Evolutionary conservation across 768 basidiomycete species (phyloP).

Genomic region (Tulasnella sp.): DNA sequence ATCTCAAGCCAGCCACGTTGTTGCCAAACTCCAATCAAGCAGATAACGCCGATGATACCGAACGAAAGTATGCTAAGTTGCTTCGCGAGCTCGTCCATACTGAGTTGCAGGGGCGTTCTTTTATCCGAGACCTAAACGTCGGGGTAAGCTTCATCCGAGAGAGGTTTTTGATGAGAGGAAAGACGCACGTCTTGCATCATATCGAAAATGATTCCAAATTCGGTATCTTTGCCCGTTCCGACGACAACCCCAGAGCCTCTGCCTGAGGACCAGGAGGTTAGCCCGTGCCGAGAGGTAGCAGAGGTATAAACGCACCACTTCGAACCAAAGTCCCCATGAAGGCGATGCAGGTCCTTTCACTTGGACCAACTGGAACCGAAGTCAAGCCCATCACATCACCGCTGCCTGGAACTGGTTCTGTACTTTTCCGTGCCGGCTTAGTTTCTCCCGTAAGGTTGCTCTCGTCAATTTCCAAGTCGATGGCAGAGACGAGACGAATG

Average conservation of each 20-base stretch:
- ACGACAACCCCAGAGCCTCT: conserved; percentile 81
- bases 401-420: conserved; percentile 40
- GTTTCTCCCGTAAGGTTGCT: conserved; percentile 94
- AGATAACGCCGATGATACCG: conserved; percentile 88
- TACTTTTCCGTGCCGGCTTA: conserved; percentile 56
- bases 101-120: conserved; percentile 82
- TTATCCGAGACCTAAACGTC: conserved; percentile 58
- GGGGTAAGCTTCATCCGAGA: neutral
- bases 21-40: conserved; percentile 79
- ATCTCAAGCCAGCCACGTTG: conserved; percentile 86
- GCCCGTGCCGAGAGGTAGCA: neutral
- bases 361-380: conserved; percentile 41
- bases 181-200: conserved; percentile 89
- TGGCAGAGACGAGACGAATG: conserved; percentile 65
- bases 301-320: conserved; percentile 45
- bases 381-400: conserved; percentile 15
- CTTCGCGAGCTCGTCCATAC: conserved; percentile 94
- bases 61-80: conserved; percentile 85
- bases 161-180: neutral
- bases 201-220: conserved; percentile 92
- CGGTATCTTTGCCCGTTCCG: conserved; percentile 71
- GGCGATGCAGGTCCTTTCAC: conserved; percentile 77
- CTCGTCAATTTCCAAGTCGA: conserved; percentile 91
- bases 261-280: conserved; percentile 32
- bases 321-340: conserved; percentile 95